Conservation (phyloP, 106 monocot genomes). For the Iris macrosiphon region DNA sequence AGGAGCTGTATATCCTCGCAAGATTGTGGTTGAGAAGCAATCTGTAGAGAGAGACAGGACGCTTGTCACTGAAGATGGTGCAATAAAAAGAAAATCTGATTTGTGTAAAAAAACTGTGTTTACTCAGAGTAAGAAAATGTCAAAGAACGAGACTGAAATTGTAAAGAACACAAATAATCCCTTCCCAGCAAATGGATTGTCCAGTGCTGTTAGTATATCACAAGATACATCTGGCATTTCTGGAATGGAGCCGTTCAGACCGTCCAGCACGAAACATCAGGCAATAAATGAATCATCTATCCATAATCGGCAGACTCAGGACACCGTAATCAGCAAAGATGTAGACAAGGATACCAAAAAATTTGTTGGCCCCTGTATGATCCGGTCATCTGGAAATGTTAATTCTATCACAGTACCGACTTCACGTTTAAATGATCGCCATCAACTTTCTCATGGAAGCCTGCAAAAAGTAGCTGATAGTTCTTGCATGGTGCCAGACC, state of each 20-base stretch:
- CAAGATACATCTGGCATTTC: not conserved
- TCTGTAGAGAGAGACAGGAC: slow-evolving; percentile 1
- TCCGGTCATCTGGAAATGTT: too few species aligned
- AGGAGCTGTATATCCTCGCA: not conserved
- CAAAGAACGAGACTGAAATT: slow-evolving; percentile 3
- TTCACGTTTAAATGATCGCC: not conserved
- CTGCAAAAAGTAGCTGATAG: too few species aligned
- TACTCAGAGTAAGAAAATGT: not conserved
- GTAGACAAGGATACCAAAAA: not conserved
- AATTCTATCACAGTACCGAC: too few species aligned
- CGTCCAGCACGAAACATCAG: not conserved
- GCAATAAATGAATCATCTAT: not conserved
- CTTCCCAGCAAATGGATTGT: not conserved
- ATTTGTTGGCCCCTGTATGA: not conserved
- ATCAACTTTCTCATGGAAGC: not conserved
- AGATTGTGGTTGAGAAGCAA: slow-evolving; percentile 1
- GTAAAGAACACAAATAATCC: not conserved
- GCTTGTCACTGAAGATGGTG: not conserved
- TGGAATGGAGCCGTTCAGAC: not conserved
- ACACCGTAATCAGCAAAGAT: not conserved
- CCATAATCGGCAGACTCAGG: slow-evolving; percentile 1
- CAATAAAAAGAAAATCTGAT: not conserved
- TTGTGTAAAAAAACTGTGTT: not conserved
- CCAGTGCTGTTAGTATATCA: not conserved
- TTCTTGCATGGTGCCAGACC: too few species aligned